Conservation (phyloP, 306 rosid species). For the Betula pendula region DNA sequence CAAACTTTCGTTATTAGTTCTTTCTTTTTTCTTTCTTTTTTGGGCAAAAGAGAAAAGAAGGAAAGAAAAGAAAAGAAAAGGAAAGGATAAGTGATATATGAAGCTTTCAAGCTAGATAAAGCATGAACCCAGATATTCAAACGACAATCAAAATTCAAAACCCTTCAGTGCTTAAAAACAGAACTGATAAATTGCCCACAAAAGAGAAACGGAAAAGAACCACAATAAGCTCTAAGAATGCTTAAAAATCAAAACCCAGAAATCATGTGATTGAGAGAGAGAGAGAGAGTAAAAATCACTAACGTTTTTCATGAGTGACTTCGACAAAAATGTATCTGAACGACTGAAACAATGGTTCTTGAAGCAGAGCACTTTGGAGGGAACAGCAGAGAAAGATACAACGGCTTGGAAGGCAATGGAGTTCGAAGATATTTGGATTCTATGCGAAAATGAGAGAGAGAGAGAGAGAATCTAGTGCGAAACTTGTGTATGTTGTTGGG, state of each 20-base stretch:
- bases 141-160: conserved; percentile 6
- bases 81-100: background rate
- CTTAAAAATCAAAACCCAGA: background rate
- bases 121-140: background rate
- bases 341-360: background rate
- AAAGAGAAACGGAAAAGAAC: background rate
- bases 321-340: background rate
- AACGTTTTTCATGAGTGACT: too few species aligned
- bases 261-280: too few species aligned
- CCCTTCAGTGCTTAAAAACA: background rate
- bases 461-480: conserved; percentile 6
- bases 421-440: background rate
- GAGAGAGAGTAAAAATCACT: too few species aligned
- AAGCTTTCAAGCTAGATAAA: background rate
- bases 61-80: background rate
- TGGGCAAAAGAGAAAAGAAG: background rate
- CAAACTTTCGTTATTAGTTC: background rate
- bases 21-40: too few species aligned
- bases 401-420: too few species aligned
- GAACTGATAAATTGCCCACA: background rate
- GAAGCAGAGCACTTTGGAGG: background rate
- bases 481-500: background rate
- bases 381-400: background rate
- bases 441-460: background rate
- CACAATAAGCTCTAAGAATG: background rate